Evolutionary conservation across 1,139 yeast genomes (phyloP), one percentile per base, ranked within the genome.

Genomic region (Magnusiomyces tetraspermus): DNA sequence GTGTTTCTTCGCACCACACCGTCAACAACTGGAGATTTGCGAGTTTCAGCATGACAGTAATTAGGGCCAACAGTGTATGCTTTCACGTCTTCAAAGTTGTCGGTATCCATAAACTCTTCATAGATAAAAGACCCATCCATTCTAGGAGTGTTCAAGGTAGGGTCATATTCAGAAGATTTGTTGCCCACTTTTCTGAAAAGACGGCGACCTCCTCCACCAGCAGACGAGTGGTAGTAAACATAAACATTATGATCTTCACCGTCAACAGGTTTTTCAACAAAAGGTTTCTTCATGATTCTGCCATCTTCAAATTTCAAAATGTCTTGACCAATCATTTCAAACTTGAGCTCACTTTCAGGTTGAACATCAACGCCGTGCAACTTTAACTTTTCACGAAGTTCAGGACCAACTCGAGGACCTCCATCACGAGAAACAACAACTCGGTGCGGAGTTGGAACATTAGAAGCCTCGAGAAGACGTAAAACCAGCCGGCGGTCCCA

Each of bases 231-330:
- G 67, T 92, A 92, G 69, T 94, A 94, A 48, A 94, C 92, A 67
- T 85, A 88, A 46, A 94, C 92, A 66, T 94, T 94, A 70, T 94
- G 99, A 68, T 94, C 96, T 70, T 94, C 99, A 48, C 99, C 99
- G 69, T 94, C 97, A 6, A 92, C 98, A 0, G 99, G 99, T 63
- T 94, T 94, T 68, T 94, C 99, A 31, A 94, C 98, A 74, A 82
- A 94, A 8, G 99, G 99, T 64, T 94, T 94, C 46, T 74, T 75
- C 70, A 94, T 71, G 15, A 74, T 71, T 60, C 79, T 68, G 2
- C 95, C 96, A 58, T 85, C 80, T 24, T 60, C 64, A 26, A 92
- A 92, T 54, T 74, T 74, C 53, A 94, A 75, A 0, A 97, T 88
- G 64, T 94, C 97, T 15, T 78, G 79, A 48, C 71, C 78, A n/a